These are phyloP conservation scores for Phlyctochytrium arcticum DNA, from an alignment of 192 early-diverging fungal species.

Conservation along the genomic window DNA sequence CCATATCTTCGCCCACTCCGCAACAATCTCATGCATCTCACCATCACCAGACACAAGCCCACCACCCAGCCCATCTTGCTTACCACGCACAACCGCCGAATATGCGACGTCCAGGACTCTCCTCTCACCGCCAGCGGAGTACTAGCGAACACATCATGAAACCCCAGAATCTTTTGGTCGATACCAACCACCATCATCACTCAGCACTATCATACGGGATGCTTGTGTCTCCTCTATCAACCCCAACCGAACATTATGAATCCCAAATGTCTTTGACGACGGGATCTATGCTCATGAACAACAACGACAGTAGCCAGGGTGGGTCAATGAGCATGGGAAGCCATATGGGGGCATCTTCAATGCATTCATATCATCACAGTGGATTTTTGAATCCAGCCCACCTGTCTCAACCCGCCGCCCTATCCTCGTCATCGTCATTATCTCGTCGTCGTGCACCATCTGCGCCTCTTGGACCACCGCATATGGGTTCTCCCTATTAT, in stretches of 20 bases:
- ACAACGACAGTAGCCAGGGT: too few relatives aligned
- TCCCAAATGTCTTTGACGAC: neutral
- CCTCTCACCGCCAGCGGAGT: constrained; percentile 1
- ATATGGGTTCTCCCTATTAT: neutral
- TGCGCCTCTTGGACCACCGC: constrained; percentile 6
- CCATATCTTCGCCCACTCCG: neutral
- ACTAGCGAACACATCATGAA: constrained; percentile 12
- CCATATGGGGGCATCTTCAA: neutral
- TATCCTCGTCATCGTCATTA: too few relatives aligned
- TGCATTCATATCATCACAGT: neutral
- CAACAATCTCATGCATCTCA: neutral
- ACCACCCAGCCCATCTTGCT: neutral
- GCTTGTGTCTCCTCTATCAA: neutral
- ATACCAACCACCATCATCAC: neutral
- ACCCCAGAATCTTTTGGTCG: neutral
- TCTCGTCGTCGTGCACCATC: constrained; percentile 14
- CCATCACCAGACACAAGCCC: neutral
- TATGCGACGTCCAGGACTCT: neutral
- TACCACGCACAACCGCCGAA: neutral
- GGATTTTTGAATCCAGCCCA: constrained; percentile 18
- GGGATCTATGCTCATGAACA: neutral
- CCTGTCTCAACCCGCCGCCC: neutral
- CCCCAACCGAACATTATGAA: neutral
- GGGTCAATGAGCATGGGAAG: neutral
- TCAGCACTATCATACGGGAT: constrained; percentile 2